Evolutionary conservation across 2,329 filamentous ascomycete species (phyloP).

Genomic region (Aciculosporium take): DNA sequence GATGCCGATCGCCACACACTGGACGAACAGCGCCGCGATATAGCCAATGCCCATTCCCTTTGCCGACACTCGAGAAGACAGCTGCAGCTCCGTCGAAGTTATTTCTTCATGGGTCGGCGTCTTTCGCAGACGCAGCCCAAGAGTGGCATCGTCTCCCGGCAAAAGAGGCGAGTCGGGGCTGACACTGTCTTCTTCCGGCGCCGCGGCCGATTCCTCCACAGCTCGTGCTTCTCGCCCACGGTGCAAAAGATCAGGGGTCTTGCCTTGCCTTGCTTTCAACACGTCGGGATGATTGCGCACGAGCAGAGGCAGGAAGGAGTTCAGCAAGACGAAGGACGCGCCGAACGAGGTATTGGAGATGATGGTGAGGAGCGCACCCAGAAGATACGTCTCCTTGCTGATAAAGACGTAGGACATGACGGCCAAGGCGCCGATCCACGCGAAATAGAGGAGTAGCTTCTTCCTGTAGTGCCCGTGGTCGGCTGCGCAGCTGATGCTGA

Average conservation of each 20-base stretch:
- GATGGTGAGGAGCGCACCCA: conserved; percentile 75
- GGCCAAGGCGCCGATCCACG: conserved; percentile 61
- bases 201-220: conserved; percentile 19
- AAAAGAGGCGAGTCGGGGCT: conserved; percentile 36
- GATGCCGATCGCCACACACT: conserved; percentile 66
- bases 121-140: conserved; percentile 20
- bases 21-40: conserved; percentile 69
- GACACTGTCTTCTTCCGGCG: conserved; percentile 16
- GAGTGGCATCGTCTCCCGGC: conserved; percentile 12
- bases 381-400: conserved; percentile 57
- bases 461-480: conserved; percentile 91
- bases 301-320: conserved; percentile 84
- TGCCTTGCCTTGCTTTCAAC: conserved; percentile 14
- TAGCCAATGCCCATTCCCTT: conserved; percentile 92
- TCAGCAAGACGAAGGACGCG: conserved; percentile 85
- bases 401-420: conserved; percentile 85
- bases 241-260: conserved; percentile 18
- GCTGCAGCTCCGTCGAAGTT: conserved; percentile 53
- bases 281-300: conserved; percentile 66
- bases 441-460: conserved; percentile 73
- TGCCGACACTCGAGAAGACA: conserved; percentile 84
- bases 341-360: conserved; percentile 90
- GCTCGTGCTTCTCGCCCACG: conserved; percentile 21
- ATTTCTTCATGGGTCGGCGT: conserved; percentile 31
- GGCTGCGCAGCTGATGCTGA: conserved; percentile 90